Evolutionary conservation across 257 asterid genomes (phyloP), one percentile per base, ranked within the genome.

Genomic region (Henckelia pumila): DNA sequence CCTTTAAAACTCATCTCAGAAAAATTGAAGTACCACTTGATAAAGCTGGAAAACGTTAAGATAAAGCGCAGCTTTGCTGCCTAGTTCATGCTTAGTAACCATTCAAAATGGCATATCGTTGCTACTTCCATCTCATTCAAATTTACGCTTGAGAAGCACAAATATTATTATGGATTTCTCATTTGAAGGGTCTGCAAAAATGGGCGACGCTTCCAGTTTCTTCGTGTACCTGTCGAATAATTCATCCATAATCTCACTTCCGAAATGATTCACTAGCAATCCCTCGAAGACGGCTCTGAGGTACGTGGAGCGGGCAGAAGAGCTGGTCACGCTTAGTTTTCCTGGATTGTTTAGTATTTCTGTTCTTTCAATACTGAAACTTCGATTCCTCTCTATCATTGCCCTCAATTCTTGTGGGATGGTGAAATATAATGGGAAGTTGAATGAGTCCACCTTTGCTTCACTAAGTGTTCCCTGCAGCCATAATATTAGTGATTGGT

Each of bases 401-500:
- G 26, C 63, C 75, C 75, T 63, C 61, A 86, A 55, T 35, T 86
- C 88, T 63, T 77, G 58, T 35, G 78, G 78, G 67, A 68, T 68
- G 40, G 86, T 59, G 13, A 72, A 75, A 56, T 82, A 84, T 49
- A 74, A 22, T 9, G 88, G 90, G 47, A 86, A 72, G 72, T 86
- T 82, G 80, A 82, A 84, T 6, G 88, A 55, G 62, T 82, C 81
- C 0, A 82, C 80, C 74, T 67, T 69, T 47, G 76, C 79, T 67
- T 80, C 77, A 24, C 66, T 49, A 2, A 80, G 0, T 49, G 35
- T 58, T 73, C 86, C 89, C 89, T 84, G 76, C 63, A 20, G n/a
- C n/a, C n/a, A n/a, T n/a, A n/a, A n/a, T n/a, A n/a, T n/a, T n/a
- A n/a, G n/a, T n/a, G n/a, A n/a, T n/a, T n/a, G n/a, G n/a, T n/a